Percentiles rank a stretch among this genome's conserved stretches.
Evolutionary conservation across 805 yeast genomes (phyloP).

Genomic region (Candida dajiaensis): DNA sequence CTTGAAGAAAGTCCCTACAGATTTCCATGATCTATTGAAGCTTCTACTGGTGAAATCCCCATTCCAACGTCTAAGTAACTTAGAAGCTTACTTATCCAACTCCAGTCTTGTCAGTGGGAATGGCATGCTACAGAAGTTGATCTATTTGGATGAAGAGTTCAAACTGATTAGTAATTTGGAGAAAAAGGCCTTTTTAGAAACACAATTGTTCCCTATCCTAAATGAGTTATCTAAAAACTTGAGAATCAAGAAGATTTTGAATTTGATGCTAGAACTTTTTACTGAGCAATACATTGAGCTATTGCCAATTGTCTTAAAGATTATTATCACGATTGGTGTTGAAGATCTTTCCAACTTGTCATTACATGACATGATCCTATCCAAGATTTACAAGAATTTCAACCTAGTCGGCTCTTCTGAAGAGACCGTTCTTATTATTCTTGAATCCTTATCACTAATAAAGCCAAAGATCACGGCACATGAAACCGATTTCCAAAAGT

Average conservation of each 20-base stretch:
- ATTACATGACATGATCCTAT: slow-evolving; percentile 65
- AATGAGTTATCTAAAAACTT: slow-evolving; percentile 4
- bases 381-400: slow-evolving; percentile 23
- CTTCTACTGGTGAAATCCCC: slow-evolving; percentile 53
- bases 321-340: slow-evolving; percentile 55
- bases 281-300: slow-evolving; percentile 33
- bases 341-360: slow-evolving; percentile 65
- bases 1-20: slow-evolving; percentile 55
- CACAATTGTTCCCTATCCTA: slow-evolving; percentile 6
- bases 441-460: slow-evolving; percentile 44
- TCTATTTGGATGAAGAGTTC: slow-evolving; percentile 11
- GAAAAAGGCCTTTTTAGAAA: slow-evolving; percentile 5
- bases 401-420: slow-evolving; percentile 30
- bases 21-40: slow-evolving; percentile 41
- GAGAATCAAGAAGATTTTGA: slow-evolving; percentile 59
- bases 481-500: slow-evolving; percentile 43
- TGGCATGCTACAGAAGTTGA: slow-evolving; percentile 4
- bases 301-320: slow-evolving; percentile 42
- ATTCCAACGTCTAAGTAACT: slow-evolving; percentile 42
- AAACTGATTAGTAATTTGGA: slow-evolving; percentile 2
- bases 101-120: slow-evolving; percentile 3
- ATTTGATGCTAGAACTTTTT: slow-evolving; percentile 53
- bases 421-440: slow-evolving; percentile 37
- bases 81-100: slow-evolving; percentile 61
- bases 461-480: slow-evolving; percentile 38